Conservation (phyloP, 2,329 filamentous ascomycete genomes). For the Amphichorda felina region DNA sequence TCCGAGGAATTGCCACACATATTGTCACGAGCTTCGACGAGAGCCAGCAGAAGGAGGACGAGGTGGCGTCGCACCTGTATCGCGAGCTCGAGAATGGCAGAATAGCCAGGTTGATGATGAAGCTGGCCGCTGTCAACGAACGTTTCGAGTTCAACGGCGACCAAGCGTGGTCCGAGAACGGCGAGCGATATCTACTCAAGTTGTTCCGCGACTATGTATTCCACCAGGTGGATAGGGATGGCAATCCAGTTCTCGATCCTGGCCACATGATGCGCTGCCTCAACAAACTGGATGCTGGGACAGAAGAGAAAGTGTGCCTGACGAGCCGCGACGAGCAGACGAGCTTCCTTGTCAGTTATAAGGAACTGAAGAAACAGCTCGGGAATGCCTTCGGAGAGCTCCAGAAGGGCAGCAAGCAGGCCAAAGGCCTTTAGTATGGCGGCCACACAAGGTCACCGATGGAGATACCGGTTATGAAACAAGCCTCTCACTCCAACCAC, state of each 20-base stretch:
- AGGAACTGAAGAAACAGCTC: conserved; percentile 66
- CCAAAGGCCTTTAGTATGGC: conserved; percentile 19
- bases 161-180: conserved; percentile 77
- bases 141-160: conserved; percentile 75
- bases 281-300: conserved; percentile 86
- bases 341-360: conserved; percentile 78
- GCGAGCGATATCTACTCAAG: conserved; percentile 85
- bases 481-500: too few species aligned
- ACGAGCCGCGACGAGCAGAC: conserved; percentile 86
- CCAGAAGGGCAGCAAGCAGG: conserved; percentile 30
- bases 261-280: conserved; percentile 79
- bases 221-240: conserved; percentile 81
- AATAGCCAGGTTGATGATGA: conserved; percentile 65
- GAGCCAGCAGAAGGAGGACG: conserved; percentile 62
- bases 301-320: conserved; percentile 74
- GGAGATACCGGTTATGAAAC: too few species aligned
- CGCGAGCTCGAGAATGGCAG: conserved; percentile 86
- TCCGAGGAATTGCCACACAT: conserved; percentile 67
- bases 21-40: conserved; percentile 66
- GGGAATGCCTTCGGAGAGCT: conserved; percentile 46
- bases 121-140: conserved; percentile 82
- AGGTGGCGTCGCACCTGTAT: conserved; percentile 57
- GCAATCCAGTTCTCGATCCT: conserved; percentile 72
- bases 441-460: too few species aligned
- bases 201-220: conserved; percentile 96